phyloP scores from a whole-genome alignment of 371 early-diverging fungal species.

The Mortierella sp. region DNA sequence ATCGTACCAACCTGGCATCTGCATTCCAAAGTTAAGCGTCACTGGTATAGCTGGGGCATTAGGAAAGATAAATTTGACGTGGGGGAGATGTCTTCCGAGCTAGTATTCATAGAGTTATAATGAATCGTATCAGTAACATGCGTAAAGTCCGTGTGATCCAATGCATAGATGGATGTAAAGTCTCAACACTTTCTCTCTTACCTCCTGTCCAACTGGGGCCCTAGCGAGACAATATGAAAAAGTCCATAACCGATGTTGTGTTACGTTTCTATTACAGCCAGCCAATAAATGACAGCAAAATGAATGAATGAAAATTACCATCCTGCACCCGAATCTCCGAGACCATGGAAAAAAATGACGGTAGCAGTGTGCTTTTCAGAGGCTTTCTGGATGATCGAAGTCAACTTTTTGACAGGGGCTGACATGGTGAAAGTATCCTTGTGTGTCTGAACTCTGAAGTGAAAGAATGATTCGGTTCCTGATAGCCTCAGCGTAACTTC shows the following conservation, averaged over 20 bases:
- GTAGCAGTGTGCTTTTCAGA: slow-evolving; percentile 78
- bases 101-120: slow-evolving; percentile 10
- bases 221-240: slow-evolving; percentile 8
- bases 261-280: neutral
- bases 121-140: slow-evolving; percentile 20
- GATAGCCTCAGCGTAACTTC: too few relatives aligned
- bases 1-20: slow-evolving; percentile 92
- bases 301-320: slow-evolving; percentile 61
- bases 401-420: slow-evolving; percentile 50
- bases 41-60: slow-evolving; percentile 88
- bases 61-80: slow-evolving; percentile 89
- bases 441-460: neutral
- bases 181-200: slow-evolving; percentile 2
- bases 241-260: neutral
- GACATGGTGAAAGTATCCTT: slow-evolving; percentile 26
- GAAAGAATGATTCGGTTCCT: too few relatives aligned
- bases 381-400: slow-evolving; percentile 63
- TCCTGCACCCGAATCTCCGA: slow-evolving; percentile 79
- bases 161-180: neutral
- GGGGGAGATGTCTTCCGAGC: slow-evolving; percentile 66
- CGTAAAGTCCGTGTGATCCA: too few relatives aligned
- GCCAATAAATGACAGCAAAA: neutral
- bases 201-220: slow-evolving; percentile 38
- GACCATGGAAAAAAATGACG: slow-evolving; percentile 82
- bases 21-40: slow-evolving; percentile 86